Evolutionary conservation across 192 early-diverging fungal genomes (phyloP).

Genomic region (Coemansia sp.): DNA sequence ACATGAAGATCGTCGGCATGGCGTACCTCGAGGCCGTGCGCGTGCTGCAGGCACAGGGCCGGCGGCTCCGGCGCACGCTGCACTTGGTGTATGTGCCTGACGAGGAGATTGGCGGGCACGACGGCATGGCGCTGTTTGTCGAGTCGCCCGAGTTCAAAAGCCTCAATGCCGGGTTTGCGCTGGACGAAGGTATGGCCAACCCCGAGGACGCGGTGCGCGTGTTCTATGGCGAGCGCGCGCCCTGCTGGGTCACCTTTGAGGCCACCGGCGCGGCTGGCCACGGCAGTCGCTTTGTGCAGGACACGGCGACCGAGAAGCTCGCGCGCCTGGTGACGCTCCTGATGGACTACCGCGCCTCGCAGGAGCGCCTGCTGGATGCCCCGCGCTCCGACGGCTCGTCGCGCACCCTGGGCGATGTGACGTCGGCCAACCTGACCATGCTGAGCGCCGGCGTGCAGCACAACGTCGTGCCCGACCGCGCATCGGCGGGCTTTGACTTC

Average conservation of each 20-base stretch:
- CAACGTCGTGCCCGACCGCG: slow-evolving; percentile 77
- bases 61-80: slow-evolving; percentile 61
- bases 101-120: slow-evolving; percentile 81
- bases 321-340: slow-evolving; percentile 65
- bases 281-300: slow-evolving; percentile 77
- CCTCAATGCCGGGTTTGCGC: slow-evolving; percentile 76
- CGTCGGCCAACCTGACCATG: slow-evolving; percentile 75
- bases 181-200: slow-evolving; percentile 83
- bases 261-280: slow-evolving; percentile 76
- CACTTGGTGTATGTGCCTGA: slow-evolving; percentile 79
- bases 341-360: slow-evolving; percentile 62
- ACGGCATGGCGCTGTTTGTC: slow-evolving; percentile 72
- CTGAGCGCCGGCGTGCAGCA: slow-evolving; percentile 68
- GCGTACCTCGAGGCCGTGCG: slow-evolving; percentile 82
- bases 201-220: slow-evolving; percentile 64
- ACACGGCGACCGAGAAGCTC: slow-evolving; percentile 66
- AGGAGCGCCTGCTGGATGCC: slow-evolving; percentile 57
- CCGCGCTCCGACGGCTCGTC: slow-evolving; percentile 51
- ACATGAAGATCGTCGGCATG: slow-evolving; percentile 88
- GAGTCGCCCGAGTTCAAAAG: slow-evolving; percentile 61
- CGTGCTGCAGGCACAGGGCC: slow-evolving; percentile 53
- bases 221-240: slow-evolving; percentile 80
- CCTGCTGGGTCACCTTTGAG: slow-evolving; percentile 78
- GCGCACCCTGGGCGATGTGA: slow-evolving; percentile 70
- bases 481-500: slow-evolving; percentile 68